These are phyloP conservation scores for Boechera retrofracta DNA, from an alignment of 345 rosid species.

Conservation along the genomic window DNA sequence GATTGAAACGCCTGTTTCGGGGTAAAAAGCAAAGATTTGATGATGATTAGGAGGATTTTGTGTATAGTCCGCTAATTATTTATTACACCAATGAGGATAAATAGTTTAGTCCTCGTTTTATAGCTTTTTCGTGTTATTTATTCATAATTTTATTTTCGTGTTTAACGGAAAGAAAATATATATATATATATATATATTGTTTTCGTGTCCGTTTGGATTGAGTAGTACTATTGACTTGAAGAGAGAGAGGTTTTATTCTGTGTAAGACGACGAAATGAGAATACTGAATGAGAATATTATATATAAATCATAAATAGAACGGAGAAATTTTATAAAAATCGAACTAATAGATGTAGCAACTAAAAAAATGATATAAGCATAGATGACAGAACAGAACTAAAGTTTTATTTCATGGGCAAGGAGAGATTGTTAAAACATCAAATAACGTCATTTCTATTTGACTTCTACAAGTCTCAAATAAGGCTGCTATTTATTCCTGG, in stretches of 20 bases:
- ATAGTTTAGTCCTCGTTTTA: constrained; percentile 14
- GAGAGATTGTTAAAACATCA: constrained; percentile 23
- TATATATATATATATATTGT: no score
- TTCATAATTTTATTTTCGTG: background rate
- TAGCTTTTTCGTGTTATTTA: constrained; percentile 18
- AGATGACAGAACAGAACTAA: no score
- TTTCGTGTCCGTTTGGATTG: background rate
- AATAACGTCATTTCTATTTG: constrained; percentile 40
- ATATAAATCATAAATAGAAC: background rate
- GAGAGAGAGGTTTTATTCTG: background rate
- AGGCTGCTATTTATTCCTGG: constrained; percentile 35
- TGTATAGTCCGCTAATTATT: constrained; percentile 39
- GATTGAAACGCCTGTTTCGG: constrained; percentile 39
- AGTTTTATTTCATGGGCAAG: background rate
- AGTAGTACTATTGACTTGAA: background rate
- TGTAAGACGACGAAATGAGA: constrained; percentile 1
- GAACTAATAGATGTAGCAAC: background rate
- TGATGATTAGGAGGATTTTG: constrained; percentile 44
- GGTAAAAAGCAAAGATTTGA: constrained; percentile 43
- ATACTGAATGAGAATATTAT: background rate
- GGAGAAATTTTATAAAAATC: background rate
- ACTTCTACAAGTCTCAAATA: constrained; percentile 33
- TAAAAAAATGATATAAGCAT: background rate
- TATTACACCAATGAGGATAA: constrained; percentile 11
- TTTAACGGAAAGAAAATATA: background rate